phyloP scores from a whole-genome alignment of 805 yeast species.

The Candida easanensis region DNA sequence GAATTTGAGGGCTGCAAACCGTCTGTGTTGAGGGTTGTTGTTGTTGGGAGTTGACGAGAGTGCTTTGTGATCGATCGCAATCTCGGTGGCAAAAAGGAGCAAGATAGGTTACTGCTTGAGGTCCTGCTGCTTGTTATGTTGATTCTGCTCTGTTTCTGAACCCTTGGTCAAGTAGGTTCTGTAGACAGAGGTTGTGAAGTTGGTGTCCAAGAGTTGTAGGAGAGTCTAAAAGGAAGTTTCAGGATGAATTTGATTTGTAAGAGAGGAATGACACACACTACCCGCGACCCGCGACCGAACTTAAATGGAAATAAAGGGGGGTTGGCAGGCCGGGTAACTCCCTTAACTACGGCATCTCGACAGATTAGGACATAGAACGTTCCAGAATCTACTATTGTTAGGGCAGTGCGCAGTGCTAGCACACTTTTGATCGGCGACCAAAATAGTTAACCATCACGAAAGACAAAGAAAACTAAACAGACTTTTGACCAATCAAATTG shows the following conservation, averaged over 20 bases:
- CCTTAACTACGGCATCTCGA: neutral
- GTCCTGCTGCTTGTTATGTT: neutral
- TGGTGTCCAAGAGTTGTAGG: too few relatives aligned
- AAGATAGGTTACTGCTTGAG: neutral
- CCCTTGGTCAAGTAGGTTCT: neutral
- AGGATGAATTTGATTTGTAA: neutral
- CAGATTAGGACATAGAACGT: slow-evolving; percentile 10
- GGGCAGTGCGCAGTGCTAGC: too few relatives aligned
- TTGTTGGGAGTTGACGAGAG: neutral
- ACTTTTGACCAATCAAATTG: too few relatives aligned
- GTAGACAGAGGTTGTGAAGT: too few relatives aligned
- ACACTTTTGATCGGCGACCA: neutral
- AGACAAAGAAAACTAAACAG: too few relatives aligned
- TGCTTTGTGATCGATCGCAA: slow-evolving; percentile 1
- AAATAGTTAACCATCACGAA: too few relatives aligned
- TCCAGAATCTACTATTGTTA: slow-evolving; percentile 8
- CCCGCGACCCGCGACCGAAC: neutral
- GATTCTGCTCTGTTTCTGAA: neutral
- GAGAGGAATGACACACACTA: neutral
- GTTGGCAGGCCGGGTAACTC: slow-evolving; percentile 17
- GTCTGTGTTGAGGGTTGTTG: neutral
- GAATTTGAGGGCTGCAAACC: slow-evolving; percentile 1
- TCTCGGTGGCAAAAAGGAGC: slow-evolving; percentile 10
- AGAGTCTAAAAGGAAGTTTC: too few relatives aligned
- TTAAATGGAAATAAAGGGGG: slow-evolving; percentile 1